phyloP scores from a whole-genome alignment of 2,329 filamentous ascomycete species.

The Elsinoe fawcettii region DNA sequence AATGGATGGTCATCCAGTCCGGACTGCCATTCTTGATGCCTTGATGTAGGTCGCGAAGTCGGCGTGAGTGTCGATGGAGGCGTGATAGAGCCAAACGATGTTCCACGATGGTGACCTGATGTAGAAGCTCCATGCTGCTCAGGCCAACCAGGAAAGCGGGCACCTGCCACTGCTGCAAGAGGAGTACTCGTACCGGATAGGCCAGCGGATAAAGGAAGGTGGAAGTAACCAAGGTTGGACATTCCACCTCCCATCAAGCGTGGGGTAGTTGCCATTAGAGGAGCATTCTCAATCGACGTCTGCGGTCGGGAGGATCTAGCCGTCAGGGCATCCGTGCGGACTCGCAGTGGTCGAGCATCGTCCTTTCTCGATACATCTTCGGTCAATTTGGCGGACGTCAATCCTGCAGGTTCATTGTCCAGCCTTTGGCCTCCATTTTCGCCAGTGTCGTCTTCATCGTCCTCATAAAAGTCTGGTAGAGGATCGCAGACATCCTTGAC shows the following conservation, averaged over 20 bases:
- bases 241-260: constrained; percentile 57
- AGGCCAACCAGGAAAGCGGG: constrained; percentile 47
- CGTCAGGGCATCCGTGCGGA: neutral
- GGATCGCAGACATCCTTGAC: constrained; percentile 97
- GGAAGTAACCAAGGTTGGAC: constrained; percentile 74
- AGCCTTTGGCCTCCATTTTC: constrained; percentile 35
- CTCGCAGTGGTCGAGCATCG: neutral
- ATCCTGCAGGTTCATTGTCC: constrained; percentile 17
- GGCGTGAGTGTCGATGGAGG: constrained; percentile 40
- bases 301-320: neutral
- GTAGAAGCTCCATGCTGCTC: constrained; percentile 26
- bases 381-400: neutral
- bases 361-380: neutral
- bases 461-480: constrained; percentile 91
- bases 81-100: constrained; percentile 41
- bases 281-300: neutral
- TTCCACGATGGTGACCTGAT: constrained; percentile 20
- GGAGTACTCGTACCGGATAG: constrained; percentile 72
- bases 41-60: constrained; percentile 38
- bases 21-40: constrained; percentile 22
- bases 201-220: constrained; percentile 63
- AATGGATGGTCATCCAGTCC: neutral
- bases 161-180: constrained; percentile 69
- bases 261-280: constrained; percentile 44
- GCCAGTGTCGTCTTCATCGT: constrained; percentile 58